A percentile compares a stretch with the other conserved stretches of the same genome.
These are phyloP conservation scores for Auriscalpium orientale DNA, from an alignment of 768 basidiomycete genomes.

Conservation along the genomic window DNA sequence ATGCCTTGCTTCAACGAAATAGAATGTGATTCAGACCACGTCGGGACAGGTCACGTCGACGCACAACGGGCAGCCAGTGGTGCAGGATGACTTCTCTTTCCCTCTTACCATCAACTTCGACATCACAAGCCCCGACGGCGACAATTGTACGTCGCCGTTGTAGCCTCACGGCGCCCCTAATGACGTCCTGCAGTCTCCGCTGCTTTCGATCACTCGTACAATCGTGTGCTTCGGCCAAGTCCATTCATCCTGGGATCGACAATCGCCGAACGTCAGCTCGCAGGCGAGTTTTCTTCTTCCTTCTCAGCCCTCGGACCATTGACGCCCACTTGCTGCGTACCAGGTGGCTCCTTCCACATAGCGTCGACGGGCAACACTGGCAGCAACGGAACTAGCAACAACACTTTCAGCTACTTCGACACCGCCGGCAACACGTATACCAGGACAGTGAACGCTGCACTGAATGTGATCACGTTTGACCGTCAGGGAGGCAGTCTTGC, in stretches of 20 bases:
- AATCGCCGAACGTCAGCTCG: slow-evolving; percentile 51
- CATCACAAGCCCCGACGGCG: slow-evolving; percentile 24
- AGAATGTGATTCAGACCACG: slow-evolving; percentile 46
- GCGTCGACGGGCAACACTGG: slow-evolving; percentile 43
- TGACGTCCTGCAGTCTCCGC: slow-evolving; percentile 34
- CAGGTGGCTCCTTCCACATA: slow-evolving; percentile 45
- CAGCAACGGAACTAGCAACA: slow-evolving; percentile 59
- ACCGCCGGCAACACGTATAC: slow-evolving; percentile 52
- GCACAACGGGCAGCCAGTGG: slow-evolving; percentile 36
- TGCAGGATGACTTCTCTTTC: slow-evolving; percentile 47
- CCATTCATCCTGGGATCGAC: slow-evolving; percentile 53
- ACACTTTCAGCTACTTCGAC: slow-evolving; percentile 58
- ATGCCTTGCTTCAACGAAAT: not conserved
- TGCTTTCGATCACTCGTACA: slow-evolving; percentile 62
- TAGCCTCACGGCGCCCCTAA: not conserved
- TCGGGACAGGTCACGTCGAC: slow-evolving; percentile 39
- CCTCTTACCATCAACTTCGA: slow-evolving; percentile 40
- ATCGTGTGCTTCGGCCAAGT: slow-evolving; percentile 47
- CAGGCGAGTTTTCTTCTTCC: slow-evolving; percentile 33
- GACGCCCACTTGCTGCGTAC: not conserved
- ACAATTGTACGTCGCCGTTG: slow-evolving; percentile 21
- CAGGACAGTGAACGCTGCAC: slow-evolving; percentile 51
- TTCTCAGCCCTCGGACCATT: not conserved
- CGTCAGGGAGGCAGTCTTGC: slow-evolving; percentile 44
- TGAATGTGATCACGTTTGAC: slow-evolving; percentile 56